Conservation (phyloP, 208 protist genomes). For the Trypanosoma theileri region DNA sequence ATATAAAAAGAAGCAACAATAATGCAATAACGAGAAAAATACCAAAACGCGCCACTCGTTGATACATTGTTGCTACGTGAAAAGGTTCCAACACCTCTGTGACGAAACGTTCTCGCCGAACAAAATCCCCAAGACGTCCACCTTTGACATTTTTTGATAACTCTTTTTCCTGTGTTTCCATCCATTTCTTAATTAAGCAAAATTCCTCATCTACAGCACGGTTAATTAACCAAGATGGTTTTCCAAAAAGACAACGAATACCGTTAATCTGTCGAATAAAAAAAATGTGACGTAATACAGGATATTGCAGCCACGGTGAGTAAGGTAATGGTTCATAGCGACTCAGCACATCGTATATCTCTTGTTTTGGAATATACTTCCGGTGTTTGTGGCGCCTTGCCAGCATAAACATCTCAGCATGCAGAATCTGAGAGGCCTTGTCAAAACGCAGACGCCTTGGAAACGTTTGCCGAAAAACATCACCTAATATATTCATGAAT, state of each 20-base stretch:
- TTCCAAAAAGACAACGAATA: slow-evolving; percentile 43
- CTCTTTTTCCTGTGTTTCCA: slow-evolving; percentile 33
- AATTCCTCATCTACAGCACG: slow-evolving; percentile 73
- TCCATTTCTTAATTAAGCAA: slow-evolving; percentile 53
- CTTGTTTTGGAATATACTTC: slow-evolving; percentile 72
- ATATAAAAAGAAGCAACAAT: slow-evolving; percentile 41
- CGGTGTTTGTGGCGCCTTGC: slow-evolving; percentile 62
- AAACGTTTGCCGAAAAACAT: slow-evolving; percentile 73
- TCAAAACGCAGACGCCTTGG: slow-evolving; percentile 83
- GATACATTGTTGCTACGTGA: slow-evolving; percentile 82
- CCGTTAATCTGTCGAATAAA: slow-evolving; percentile 70
- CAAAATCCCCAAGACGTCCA: slow-evolving; percentile 32
- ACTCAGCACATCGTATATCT: slow-evolving; percentile 61
- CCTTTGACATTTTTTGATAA: slow-evolving; percentile 3
- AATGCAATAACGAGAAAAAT: slow-evolving; percentile 39
- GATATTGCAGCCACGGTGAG: slow-evolving; percentile 68
- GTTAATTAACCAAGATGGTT: slow-evolving; percentile 75
- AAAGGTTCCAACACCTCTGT: slow-evolving; percentile 69
- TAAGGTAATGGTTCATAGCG: slow-evolving; percentile 56
- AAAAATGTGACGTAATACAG: slow-evolving; percentile 77
- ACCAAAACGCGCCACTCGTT: slow-evolving; percentile 65
- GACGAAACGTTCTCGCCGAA: slow-evolving; percentile 79
- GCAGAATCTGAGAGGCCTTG: slow-evolving; percentile 74
- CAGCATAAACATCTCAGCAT: slow-evolving; percentile 70
- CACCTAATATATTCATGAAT: slow-evolving; percentile 56